Percentiles rank a stretch among this genome's conserved stretches.
These are phyloP conservation scores for Cicer arietinum DNA, from an alignment of 306 rosid genomes.

Conservation along the genomic window DNA sequence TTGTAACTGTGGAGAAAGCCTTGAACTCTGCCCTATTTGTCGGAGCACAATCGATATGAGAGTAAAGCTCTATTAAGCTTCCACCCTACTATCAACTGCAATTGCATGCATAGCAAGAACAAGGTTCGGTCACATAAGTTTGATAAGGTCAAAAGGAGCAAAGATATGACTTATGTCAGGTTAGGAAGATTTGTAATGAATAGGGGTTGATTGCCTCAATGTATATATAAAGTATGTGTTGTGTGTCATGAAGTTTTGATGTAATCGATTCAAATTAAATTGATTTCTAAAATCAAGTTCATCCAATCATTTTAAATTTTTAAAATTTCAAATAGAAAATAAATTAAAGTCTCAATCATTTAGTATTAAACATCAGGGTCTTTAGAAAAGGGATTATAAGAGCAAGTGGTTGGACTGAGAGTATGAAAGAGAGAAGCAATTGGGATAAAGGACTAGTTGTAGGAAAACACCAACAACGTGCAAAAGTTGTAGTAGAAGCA, in stretches of 20 bases:
- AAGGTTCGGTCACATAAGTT: slow-evolving; percentile 34
- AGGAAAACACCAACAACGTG: slow-evolving; percentile 1
- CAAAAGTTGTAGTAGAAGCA: slow-evolving; percentile 24
- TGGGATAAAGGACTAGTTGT: not conserved
- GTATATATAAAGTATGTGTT: slow-evolving; percentile 36
- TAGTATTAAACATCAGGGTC: too few relatives aligned
- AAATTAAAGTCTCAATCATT: not conserved
- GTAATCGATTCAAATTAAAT: not conserved
- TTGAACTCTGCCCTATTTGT: slow-evolving; percentile 79
- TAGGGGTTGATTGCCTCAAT: slow-evolving; percentile 17
- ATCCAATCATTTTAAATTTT: not conserved
- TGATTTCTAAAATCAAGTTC: slow-evolving; percentile 4
- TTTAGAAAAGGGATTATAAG: too few relatives aligned
- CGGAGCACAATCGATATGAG: slow-evolving; percentile 65
- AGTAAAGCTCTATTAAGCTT: slow-evolving; percentile 70
- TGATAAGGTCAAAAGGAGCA: slow-evolving; percentile 21
- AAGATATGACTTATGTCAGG: not conserved
- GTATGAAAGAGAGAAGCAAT: not conserved
- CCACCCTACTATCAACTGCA: slow-evolving; percentile 25
- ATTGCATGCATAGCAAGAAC: slow-evolving; percentile 10
- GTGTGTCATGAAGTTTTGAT: slow-evolving; percentile 20
- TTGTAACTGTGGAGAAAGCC: slow-evolving; percentile 76
- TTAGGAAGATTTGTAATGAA: slow-evolving; percentile 16
- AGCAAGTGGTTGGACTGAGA: too few relatives aligned
- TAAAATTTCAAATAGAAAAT: not conserved